Evolutionary conservation across 148 eudicot genomes (phyloP).

Genomic region (Bassia scoparia): DNA sequence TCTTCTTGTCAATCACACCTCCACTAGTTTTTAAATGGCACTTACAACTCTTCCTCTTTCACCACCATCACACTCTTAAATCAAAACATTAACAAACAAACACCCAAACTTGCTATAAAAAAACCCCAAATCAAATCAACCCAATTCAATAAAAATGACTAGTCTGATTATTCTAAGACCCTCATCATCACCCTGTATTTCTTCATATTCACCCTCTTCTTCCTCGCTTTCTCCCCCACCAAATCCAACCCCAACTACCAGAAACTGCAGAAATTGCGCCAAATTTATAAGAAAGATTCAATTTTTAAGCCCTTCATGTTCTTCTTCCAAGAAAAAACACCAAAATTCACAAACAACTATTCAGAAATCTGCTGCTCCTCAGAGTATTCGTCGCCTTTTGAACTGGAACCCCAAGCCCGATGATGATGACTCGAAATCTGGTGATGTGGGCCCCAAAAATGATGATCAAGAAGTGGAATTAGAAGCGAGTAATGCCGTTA

Average conservation of each 20-base stretch:
- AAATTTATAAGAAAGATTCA: slow-evolving; percentile 19
- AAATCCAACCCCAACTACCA: slow-evolving; percentile 6
- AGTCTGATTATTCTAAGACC: slow-evolving; percentile 26
- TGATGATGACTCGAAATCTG: slow-evolving; percentile 14
- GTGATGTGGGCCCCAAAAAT: slow-evolving; percentile 1
- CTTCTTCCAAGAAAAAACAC: slow-evolving; percentile 57
- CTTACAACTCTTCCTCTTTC: background rate
- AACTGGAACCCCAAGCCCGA: slow-evolving; percentile 48
- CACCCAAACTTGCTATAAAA: background rate
- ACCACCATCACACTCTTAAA: background rate
- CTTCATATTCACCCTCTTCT: slow-evolving; percentile 13
- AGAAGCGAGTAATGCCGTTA: slow-evolving; percentile 59
- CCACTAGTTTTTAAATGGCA: slow-evolving; percentile 15
- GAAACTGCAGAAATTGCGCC: background rate
- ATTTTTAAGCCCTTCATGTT: slow-evolving; percentile 58
- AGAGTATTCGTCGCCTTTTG: slow-evolving; percentile 39
- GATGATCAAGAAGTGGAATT: slow-evolving; percentile 22
- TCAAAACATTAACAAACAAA: background rate
- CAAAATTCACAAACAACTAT: slow-evolving; percentile 38
- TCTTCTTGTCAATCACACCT: slow-evolving; percentile 4
- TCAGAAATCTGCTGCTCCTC: slow-evolving; percentile 48
- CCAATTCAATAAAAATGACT: slow-evolving; percentile 28
- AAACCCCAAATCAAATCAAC: background rate
- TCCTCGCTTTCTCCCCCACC: background rate
- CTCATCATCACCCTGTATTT: slow-evolving; percentile 22